Percentiles rank a stretch among this genome's conserved stretches.
Conservation (phyloP, 805 yeast genomes). For the Saturnispora halmiae region DNA sequence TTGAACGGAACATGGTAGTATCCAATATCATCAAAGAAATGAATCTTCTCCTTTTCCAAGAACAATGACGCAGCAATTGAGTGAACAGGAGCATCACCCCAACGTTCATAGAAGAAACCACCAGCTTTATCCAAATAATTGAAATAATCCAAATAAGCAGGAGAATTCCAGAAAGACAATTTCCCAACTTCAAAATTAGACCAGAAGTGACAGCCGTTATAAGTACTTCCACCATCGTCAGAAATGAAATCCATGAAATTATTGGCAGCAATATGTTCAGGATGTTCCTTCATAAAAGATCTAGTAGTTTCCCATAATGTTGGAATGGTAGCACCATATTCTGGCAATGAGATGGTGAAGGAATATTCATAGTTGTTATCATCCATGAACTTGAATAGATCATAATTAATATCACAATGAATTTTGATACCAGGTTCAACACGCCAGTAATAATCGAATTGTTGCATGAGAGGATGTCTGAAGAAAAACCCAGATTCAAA, state of each 20-base stretch:
- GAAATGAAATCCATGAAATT: constrained; percentile 65
- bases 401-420: constrained; percentile 76
- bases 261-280: constrained; percentile 48
- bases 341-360: constrained; percentile 72
- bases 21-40: constrained; percentile 79
- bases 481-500: constrained; percentile 86
- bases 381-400: constrained; percentile 72
- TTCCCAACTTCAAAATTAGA: constrained; percentile 80
- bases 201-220: constrained; percentile 86
- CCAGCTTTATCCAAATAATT: constrained; percentile 69
- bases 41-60: constrained; percentile 59
- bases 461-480: constrained; percentile 61
- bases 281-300: constrained; percentile 50
- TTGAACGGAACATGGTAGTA: constrained; percentile 76
- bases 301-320: constrained; percentile 69
- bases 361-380: constrained; percentile 68
- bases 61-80: constrained; percentile 79
- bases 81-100: constrained; percentile 95
- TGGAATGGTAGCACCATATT: constrained; percentile 61
- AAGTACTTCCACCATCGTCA: constrained; percentile 58
- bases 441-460: constrained; percentile 91
- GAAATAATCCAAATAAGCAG: constrained; percentile 63
- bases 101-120: constrained; percentile 88
- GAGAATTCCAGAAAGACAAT: constrained; percentile 63
- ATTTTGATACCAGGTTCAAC: constrained; percentile 81